Percentiles rank a stretch among this genome's conserved stretches.
Conservation (phyloP, 164 flowering plant genomes). For the Hamamelis virginiana region DNA sequence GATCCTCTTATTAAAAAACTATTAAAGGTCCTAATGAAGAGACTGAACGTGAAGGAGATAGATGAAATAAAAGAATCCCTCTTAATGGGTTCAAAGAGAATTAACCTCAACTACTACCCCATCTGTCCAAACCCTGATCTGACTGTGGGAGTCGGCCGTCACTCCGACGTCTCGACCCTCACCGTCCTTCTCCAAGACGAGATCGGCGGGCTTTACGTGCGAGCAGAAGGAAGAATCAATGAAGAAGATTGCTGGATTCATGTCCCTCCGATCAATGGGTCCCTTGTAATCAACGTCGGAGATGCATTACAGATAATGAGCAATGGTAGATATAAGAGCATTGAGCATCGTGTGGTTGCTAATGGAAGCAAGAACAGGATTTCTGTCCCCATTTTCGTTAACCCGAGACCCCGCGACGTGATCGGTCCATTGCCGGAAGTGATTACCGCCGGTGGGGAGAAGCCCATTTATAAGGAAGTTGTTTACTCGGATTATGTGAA, state of each 20-base stretch:
- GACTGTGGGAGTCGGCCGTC: constrained; percentile 48
- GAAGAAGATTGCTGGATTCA: constrained; percentile 29
- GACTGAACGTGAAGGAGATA: constrained; percentile 32
- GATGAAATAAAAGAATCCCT: constrained; percentile 24
- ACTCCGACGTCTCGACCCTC: constrained; percentile 48
- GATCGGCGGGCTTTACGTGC: constrained; percentile 45
- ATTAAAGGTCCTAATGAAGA: constrained; percentile 25
- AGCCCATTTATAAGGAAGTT: constrained; percentile 33
- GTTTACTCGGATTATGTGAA: constrained; percentile 39
- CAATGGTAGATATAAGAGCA: constrained; percentile 51
- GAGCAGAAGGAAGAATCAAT: constrained; percentile 7
- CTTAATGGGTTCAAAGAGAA: constrained; percentile 34
- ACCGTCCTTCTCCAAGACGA: constrained; percentile 57
- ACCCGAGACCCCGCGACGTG: too few species aligned
- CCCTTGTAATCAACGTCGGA: constrained; percentile 40
- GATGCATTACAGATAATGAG: constrained; percentile 49
- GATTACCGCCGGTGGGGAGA: constrained; percentile 28
- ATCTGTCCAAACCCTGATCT: constrained; percentile 58
- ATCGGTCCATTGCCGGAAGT: too few species aligned
- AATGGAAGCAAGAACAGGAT: too few species aligned
- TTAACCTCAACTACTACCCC: constrained; percentile 50
- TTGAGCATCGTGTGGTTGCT: constrained; percentile 42
- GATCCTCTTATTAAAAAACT: constrained; percentile 25
- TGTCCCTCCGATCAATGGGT: constrained; percentile 28
- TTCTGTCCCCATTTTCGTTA: too few species aligned